Base-by-base conservation (phyloP, 2,329 filamentous ascomycete species). In the Colletotrichum coccodes region DNA sequence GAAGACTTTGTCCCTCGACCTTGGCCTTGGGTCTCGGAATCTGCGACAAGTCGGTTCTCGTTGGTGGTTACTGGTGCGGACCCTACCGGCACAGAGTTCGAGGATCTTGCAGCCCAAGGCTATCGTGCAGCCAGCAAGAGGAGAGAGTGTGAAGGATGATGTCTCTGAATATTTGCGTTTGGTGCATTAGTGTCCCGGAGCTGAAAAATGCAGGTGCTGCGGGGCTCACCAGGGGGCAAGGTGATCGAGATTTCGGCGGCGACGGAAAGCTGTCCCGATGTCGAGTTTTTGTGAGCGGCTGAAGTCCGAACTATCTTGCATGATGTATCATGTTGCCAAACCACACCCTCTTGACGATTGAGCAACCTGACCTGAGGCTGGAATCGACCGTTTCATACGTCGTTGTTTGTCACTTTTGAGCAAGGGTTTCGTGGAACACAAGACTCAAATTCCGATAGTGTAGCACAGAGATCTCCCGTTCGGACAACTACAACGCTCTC, bases 41-140 rank as follows among this genome's bases (percentile, higher is more conserved):
- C 36, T 68, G 61, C 65, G 65, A 60, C 65, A 68, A 11, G 26
- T 44, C 18, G 65, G 47, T 60, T 56, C 49, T 38, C 40, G n/a
- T 42, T 11, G 32, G 47, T 60, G 56, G 26, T 50, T 12, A 28
- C 28, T 36, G 54, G 21, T 23, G 18, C 36, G 30, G 21, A 26
- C 40, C 54, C 61, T 47, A 56, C 18, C 3, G 11, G 30, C 36
- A 11, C 18, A 49, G 21, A 16, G 34, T 44, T n/a, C 38, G 21
- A 44, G 12, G 23, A 21, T 59, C 46, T 38, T 23, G 52, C 18
- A n/a, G 54, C 47, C 47, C 21, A 16, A 38, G 49, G 26, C 50
- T 54, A 42, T 32, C 12, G 46, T 38, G 23, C 32, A 38, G 14
- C 32, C 30, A 4, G 32, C 28, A 30, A 21, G n/a, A 49, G 9